Conservation (phyloP, 139 green algal genomes). For the Astrephomene gubernaculifera region DNA sequence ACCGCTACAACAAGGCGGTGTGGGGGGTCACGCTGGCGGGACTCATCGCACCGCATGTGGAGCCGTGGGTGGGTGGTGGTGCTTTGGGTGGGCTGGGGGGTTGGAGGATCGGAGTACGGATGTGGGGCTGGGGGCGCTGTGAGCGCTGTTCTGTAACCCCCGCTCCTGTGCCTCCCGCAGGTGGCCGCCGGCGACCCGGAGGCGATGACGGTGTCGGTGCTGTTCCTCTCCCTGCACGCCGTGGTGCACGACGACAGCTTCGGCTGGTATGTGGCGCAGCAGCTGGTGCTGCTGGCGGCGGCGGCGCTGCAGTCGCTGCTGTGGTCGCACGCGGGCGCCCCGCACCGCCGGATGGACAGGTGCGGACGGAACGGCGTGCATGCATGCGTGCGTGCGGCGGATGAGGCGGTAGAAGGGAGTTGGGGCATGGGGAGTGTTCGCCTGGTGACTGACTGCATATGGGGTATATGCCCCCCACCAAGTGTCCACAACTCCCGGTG, state of each 20-base stretch:
- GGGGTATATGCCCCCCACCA: too few species aligned
- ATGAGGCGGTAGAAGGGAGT: too few species aligned
- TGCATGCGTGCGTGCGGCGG: too few species aligned
- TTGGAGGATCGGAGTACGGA: too few species aligned
- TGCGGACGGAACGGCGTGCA: too few species aligned
- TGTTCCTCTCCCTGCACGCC: slow-evolving; percentile 4
- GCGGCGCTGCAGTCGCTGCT: not conserved
- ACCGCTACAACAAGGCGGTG: not conserved
- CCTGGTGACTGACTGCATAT: too few species aligned
- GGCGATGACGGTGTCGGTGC: not conserved
- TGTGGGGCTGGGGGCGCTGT: too few species aligned
- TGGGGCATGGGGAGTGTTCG: too few species aligned
- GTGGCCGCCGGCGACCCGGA: slow-evolving; percentile 13
- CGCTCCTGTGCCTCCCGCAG: not conserved
- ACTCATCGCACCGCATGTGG: not conserved
- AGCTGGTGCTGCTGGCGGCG: not conserved
- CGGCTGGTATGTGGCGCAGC: not conserved
- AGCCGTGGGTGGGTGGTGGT: slow-evolving; percentile 14
- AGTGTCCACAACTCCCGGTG: too few species aligned
- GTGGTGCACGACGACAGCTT: slow-evolving; percentile 25
- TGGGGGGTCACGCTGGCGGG: not conserved
- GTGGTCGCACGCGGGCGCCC: not conserved
- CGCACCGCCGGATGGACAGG: not conserved
- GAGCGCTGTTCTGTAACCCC: not conserved
- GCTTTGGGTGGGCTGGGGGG: not conserved